A percentile compares a stretch with the other conserved stretches of the same genome.
phyloP scores from a whole-genome alignment of 2,329 filamentous ascomycete genomes.

The Colletotrichum sidae region DNA sequence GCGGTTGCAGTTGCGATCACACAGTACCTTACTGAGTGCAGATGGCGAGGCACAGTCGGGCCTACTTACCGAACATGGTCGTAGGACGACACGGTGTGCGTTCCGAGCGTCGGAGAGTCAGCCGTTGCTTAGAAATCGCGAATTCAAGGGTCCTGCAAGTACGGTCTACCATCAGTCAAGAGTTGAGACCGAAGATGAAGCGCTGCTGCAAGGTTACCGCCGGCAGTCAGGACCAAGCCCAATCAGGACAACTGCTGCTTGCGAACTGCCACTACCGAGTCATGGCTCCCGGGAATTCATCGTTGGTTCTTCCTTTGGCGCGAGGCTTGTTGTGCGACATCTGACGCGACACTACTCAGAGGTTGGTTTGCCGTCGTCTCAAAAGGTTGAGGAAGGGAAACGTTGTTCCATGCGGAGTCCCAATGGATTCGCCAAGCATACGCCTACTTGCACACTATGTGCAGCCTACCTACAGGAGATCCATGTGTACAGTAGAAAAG shows the following conservation, averaged over 20 bases:
- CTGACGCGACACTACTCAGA: not conserved
- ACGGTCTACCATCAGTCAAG: not conserved
- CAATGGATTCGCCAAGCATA: no score
- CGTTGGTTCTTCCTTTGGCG: not conserved
- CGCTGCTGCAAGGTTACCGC: conserved; percentile 27
- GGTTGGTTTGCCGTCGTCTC: conserved; percentile 2
- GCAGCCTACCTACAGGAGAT: no score
- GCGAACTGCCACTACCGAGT: conserved; percentile 9
- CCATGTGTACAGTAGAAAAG: no score
- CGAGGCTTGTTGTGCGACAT: not conserved
- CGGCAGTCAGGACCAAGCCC: conserved; percentile 24
- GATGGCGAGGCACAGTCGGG: conserved; percentile 25
- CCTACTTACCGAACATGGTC: conserved; percentile 29
- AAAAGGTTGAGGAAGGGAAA: no score
- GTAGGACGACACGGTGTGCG: not conserved
- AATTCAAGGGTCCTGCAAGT: conserved; percentile 30
- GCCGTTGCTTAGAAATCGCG: conserved; percentile 34
- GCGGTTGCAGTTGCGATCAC: not conserved
- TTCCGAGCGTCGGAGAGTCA: conserved; percentile 28
- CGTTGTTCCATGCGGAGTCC: no score
- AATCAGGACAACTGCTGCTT: conserved; percentile 7
- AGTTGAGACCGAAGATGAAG: conserved; percentile 17
- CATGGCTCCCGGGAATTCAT: conserved; percentile 30
- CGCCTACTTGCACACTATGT: no score
- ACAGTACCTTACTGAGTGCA: not conserved